Base-by-base conservation (phyloP, 176 grass and related monocot species). In the Rhynchospora pubera region DNA sequence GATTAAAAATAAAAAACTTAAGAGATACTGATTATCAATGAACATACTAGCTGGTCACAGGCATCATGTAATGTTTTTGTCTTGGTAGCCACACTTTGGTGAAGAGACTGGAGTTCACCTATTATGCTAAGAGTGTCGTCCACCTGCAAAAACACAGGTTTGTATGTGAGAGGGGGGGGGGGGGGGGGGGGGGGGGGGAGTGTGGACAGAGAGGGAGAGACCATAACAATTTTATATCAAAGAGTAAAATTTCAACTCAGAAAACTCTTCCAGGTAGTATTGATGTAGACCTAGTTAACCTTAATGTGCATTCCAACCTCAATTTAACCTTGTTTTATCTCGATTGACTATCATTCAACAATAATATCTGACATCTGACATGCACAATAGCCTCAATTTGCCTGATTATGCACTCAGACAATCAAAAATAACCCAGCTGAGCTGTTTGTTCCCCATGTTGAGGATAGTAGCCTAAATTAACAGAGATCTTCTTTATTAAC, bases 21-120 rank as follows among this genome's bases (percentile, higher is more conserved):
- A n/a, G n/a, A 56, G 76, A 48, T 9, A 86, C 43, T 66, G 30
- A 66, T 23, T 43, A 59, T 14, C 7, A 47, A 51, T 62, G 22
- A 23, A 32, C 88, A 81, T 93, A 97, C 95, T 76, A 94, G 86
- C 81, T 91, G 95, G 80, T 94, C 92, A 39, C 95, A 97, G n/a
- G 95, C 95, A 89, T 97, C 92, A 85, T 97, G 95, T 80, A 97
- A 79, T 78, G 92, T 91, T 92, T 91, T 94, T 61, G 95, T 97
- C 85, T 97, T 97, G 21, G 86, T 93, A 78, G 92, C 90, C 89
- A 97, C 95, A 67, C 88, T 93, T 13, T 75, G 91, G 77, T 97
- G 90, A 87, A 97, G 86, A 30, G 88, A 91, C 72, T 94, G 95
- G 62, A 97, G 88, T 87, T 97, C 92, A 87, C 84, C 90, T 78